These are phyloP conservation scores for Excoecaria cochinchinensis DNA, from an alignment of 345 rosid species.

Conservation along the genomic window DNA sequence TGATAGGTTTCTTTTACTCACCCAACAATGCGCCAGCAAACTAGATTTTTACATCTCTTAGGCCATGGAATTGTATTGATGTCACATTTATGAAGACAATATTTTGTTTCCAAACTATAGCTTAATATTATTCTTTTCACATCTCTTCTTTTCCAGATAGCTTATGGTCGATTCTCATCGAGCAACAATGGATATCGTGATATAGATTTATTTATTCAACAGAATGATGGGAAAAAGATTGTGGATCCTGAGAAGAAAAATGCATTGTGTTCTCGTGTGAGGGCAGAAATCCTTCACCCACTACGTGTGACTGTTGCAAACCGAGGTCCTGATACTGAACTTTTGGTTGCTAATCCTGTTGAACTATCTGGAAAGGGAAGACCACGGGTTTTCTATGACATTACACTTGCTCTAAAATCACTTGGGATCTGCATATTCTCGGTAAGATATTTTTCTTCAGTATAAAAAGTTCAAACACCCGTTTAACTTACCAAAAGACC, in stretches of 20 bases:
- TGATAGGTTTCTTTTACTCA: background rate
- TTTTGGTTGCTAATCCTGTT: slow-evolving; percentile 83
- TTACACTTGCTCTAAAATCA: slow-evolving; percentile 64
- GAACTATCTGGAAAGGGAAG: slow-evolving; percentile 83
- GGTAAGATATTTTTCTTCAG: slow-evolving; percentile 38
- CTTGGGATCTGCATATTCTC: slow-evolving; percentile 79
- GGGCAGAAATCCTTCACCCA: slow-evolving; percentile 84
- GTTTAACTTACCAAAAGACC: background rate
- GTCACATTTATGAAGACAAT: background rate
- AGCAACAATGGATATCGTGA: slow-evolving; percentile 51
- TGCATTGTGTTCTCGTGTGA: slow-evolving; percentile 49
- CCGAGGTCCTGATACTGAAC: slow-evolving; percentile 80
- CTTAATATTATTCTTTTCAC: background rate
- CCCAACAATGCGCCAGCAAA: background rate
- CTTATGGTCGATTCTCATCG: slow-evolving; percentile 71
- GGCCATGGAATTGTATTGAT: background rate
- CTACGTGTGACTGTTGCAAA: slow-evolving; percentile 63
- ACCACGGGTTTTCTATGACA: slow-evolving; percentile 82
- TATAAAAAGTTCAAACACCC: slow-evolving; percentile 3
- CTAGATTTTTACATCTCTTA: background rate
- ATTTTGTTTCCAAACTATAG: background rate
- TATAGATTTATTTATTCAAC: slow-evolving; percentile 77
- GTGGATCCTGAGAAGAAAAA: slow-evolving; percentile 61
- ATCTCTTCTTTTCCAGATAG: slow-evolving; percentile 43
- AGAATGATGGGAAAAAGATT: slow-evolving; percentile 69